phyloP scores from a whole-genome alignment of 1,139 yeast genomes.

The Diutina mesorugosa region DNA sequence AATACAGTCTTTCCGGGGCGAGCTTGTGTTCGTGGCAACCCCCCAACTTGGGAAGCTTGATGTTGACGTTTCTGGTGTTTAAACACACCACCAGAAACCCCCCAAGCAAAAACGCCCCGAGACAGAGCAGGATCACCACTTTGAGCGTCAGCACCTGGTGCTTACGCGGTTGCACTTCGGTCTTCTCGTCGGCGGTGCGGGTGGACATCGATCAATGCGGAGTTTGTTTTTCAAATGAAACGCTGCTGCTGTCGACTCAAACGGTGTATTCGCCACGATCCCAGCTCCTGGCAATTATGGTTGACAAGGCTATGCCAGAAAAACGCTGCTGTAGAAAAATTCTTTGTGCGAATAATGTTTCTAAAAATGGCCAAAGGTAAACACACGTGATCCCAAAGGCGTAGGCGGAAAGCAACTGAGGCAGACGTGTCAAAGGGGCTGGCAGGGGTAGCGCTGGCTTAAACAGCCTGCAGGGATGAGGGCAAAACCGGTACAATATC shows the following conservation, averaged over 20 bases:
- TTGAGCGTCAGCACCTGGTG: neutral
- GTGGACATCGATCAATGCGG: neutral
- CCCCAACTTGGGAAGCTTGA: neutral
- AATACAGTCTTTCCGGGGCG: neutral
- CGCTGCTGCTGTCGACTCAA: too few species aligned
- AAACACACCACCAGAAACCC: slow-evolving; percentile 1
- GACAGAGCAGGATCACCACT: neutral
- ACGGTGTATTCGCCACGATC: neutral
- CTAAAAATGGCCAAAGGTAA: neutral
- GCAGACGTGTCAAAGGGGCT: neutral
- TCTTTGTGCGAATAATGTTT: neutral
- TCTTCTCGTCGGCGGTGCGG: neutral
- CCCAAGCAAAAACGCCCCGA: neutral
- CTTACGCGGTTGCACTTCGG: neutral
- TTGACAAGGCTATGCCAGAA: neutral
- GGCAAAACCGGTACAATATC: neutral
- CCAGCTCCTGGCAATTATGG: neutral
- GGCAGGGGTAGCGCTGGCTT: neutral
- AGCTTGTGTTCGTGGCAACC: neutral
- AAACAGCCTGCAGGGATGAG: neutral
- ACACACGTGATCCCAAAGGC: neutral
- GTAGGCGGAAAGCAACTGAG: neutral
- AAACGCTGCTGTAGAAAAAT: neutral
- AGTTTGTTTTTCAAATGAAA: too few species aligned
- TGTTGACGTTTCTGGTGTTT: neutral